These are phyloP conservation scores for Penicillium janthinellum DNA, from an alignment of 2,329 filamentous ascomycete species.

Conservation along the genomic window DNA sequence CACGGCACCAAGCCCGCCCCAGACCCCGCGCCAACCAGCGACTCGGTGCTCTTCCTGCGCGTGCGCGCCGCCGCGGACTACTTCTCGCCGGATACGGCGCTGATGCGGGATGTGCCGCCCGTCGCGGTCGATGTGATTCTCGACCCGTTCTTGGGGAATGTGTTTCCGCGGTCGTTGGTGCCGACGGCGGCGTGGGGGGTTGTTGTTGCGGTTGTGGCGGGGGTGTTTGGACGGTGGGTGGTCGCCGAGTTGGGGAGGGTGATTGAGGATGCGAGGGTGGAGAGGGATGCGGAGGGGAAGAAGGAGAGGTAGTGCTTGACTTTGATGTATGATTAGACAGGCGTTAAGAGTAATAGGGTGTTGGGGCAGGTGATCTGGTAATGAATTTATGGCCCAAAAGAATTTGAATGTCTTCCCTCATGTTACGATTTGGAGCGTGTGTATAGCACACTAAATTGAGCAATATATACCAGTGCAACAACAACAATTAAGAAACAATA, in stretches of 20 bases:
- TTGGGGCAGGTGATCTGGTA: no score
- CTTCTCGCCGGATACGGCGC: slow-evolving; percentile 69
- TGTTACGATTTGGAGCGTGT: not conserved
- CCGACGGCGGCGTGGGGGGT: slow-evolving; percentile 71
- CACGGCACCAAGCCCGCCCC: not conserved
- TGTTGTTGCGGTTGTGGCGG: slow-evolving; percentile 58
- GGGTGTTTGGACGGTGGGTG: slow-evolving; percentile 46
- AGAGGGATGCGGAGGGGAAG: slow-evolving; percentile 17
- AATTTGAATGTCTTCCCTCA: not conserved
- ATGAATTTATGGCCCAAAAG: not conserved
- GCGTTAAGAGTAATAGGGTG: not conserved
- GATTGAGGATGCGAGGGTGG: slow-evolving; percentile 23
- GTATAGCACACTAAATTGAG: not conserved
- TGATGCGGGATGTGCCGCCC: slow-evolving; percentile 74
- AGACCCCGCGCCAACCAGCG: slow-evolving; percentile 25
- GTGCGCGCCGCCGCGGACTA: slow-evolving; percentile 81
- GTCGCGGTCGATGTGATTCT: slow-evolving; percentile 81
- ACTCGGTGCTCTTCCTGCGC: slow-evolving; percentile 70
- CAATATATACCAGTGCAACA: not conserved
- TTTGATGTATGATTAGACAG: not conserved
- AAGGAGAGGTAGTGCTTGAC: slow-evolving; percentile 21
- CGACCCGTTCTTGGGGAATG: slow-evolving; percentile 79
- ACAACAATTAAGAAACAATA: not conserved
- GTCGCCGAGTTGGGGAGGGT: slow-evolving; percentile 28
- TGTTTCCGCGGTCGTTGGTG: slow-evolving; percentile 75